These are phyloP conservation scores for Cladophialophora yegresii DNA, from an alignment of 2,329 filamentous ascomycete genomes.

Conservation along the genomic window DNA sequence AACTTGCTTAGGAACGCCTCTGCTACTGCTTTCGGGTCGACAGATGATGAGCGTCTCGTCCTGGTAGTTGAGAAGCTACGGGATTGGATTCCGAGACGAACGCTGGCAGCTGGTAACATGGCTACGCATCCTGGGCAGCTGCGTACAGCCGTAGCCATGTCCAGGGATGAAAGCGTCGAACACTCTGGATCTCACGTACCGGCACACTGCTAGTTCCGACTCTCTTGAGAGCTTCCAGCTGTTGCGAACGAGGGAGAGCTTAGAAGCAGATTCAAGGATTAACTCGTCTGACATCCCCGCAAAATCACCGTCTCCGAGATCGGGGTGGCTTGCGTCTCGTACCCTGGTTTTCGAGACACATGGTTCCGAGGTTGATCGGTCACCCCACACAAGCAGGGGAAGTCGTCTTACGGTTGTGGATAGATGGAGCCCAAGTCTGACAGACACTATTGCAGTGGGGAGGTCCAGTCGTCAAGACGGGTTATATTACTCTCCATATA, in stretches of 20 bases:
- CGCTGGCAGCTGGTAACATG: neutral
- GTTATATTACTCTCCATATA: slow-evolving; percentile 2
- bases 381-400: neutral
- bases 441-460: neutral
- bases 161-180: neutral
- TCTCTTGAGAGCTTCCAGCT: neutral
- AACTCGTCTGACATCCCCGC: slow-evolving; percentile 13
- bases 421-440: neutral
- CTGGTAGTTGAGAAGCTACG: slow-evolving; percentile 22
- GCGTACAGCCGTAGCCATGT: slow-evolving; percentile 10
- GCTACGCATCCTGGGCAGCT: slow-evolving; percentile 9
- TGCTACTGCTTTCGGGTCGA: slow-evolving; percentile 30
- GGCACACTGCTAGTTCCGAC: neutral
- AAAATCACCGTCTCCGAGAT: slow-evolving; percentile 26
- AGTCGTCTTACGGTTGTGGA: neutral
- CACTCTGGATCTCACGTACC: neutral
- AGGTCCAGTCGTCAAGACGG: neutral
- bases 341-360: slow-evolving; percentile 24
- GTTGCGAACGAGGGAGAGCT: neutral
- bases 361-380: slow-evolving; percentile 23
- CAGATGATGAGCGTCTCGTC: neutral
- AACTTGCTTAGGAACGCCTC: slow-evolving; percentile 47
- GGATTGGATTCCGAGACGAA: slow-evolving; percentile 7
- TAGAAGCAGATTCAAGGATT: neutral
- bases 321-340: slow-evolving; percentile 19